These are phyloP conservation scores for Chlamydomonas eustigma DNA, from an alignment of 139 green algal species.

Conservation along the genomic window DNA sequence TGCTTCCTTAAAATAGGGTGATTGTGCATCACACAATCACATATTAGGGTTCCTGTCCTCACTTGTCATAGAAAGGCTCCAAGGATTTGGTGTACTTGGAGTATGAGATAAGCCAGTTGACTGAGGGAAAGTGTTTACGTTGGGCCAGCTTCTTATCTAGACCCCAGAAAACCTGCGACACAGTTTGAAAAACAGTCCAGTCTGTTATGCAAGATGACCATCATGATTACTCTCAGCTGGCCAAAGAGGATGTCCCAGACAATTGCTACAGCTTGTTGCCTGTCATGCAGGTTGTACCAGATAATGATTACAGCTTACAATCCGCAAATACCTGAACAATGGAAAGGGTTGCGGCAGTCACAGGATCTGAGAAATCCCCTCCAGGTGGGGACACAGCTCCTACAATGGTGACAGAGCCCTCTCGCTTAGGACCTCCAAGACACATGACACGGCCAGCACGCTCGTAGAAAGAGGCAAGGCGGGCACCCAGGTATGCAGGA, in stretches of 20 bases:
- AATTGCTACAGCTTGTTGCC: too few relatives aligned
- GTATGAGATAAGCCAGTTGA: conserved; percentile 99
- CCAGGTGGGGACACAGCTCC: conserved; percentile 95
- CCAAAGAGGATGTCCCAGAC: too few relatives aligned
- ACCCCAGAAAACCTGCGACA: conserved; percentile 97
- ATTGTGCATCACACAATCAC: too few relatives aligned
- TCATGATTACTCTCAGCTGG: too few relatives aligned
- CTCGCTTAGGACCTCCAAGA: conserved; percentile 83
- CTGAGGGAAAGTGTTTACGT: conserved; percentile 98
- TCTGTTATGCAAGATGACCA: too few relatives aligned
- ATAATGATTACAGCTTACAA: too few relatives aligned
- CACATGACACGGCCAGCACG: conserved; percentile 91
- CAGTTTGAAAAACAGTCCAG: too few relatives aligned
- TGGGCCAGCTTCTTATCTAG: conserved; percentile 99
- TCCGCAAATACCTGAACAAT: conserved; percentile 91
- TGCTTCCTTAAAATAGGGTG: too few relatives aligned
- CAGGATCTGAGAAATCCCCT: conserved; percentile 97
- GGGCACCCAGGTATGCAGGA: conserved; percentile 84
- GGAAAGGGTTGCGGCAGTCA: conserved; percentile 94
- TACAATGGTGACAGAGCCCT: conserved; percentile 97
- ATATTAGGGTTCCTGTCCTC: too few relatives aligned
- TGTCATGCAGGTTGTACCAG: too few relatives aligned
- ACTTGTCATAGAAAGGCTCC: conserved; percentile 94
- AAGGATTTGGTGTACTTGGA: conserved; percentile 97
- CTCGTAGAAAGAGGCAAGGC: conserved; percentile 98